Evolutionary conservation across 331 rosid species (phyloP).

Genomic region (Rhamnella rubrinervis): DNA sequence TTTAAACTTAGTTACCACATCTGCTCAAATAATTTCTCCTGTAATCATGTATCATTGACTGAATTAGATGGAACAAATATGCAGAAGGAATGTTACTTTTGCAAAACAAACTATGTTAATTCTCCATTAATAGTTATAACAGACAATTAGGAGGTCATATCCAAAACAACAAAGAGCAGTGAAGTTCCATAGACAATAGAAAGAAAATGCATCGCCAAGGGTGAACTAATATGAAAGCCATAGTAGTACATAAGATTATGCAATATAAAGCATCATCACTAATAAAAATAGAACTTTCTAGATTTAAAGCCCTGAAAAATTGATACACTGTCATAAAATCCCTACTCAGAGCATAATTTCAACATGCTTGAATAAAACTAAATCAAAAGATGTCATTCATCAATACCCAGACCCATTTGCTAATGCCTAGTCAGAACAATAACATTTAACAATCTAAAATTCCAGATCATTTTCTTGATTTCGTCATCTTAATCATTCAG

Average conservation of each 20-base stretch:
- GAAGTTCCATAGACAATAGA: not conserved
- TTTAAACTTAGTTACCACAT: conserved; percentile 15
- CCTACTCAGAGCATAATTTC: not conserved
- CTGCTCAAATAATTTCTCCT: conserved; percentile 6
- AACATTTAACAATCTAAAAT: not conserved
- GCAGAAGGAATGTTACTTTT: not conserved
- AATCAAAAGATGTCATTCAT: not conserved
- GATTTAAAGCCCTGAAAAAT: not conserved
- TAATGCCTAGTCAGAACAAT: not conserved
- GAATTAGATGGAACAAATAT: conserved; percentile 7
- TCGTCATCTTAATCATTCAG: not conserved
- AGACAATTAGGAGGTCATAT: not conserved
- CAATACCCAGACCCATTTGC: not conserved
- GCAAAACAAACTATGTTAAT: not conserved
- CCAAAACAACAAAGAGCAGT: conserved; percentile 8
- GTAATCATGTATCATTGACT: not conserved
- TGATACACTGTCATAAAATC: not conserved
- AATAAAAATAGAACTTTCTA: too few species aligned
- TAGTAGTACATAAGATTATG: too few species aligned
- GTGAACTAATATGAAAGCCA: too few species aligned
- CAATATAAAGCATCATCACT: too few species aligned
- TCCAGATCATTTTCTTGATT: not conserved
- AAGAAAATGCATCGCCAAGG: too few species aligned
- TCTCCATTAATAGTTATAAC: not conserved
- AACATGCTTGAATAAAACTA: not conserved